Evolutionary conservation across 352 stramenopile species (phyloP), one percentile per base, ranked within the genome.

Genomic region (Thalassiosira exigua): DNA sequence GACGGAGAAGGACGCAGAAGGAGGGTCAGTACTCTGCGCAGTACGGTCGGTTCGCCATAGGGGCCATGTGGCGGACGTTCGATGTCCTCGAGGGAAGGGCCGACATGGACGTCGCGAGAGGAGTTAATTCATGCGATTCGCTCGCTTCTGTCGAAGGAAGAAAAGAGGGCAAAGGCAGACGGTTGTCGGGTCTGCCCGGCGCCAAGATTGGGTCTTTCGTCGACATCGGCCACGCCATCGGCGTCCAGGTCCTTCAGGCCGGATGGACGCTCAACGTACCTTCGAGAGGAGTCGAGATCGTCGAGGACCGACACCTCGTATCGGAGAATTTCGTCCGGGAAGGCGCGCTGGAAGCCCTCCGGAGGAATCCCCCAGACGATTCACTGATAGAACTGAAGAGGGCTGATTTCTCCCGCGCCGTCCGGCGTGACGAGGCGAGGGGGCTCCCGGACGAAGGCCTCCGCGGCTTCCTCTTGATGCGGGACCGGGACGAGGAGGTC

Each of bases 191-290:
- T 57, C 27, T 62, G 5, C 27, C 39, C 5, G 66, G 53, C 1
- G 26, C 66, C 1, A 68, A 75, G 46, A 75, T 74, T 17, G 65
- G 22, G 36, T 46, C 71, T 1, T 56, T 70, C 39, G 57, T 69
- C 4, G 62, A 80, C 44, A 68, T 75, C 66, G 61, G 54, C 19
- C 51, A 68, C 32, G 71, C 62, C n/a, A 75, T 80, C n/a, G 71
- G 71, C 11, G 58, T 69, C 52, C 71, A 80, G 24, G 71, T 75
- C 12, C 33, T 80, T 26, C 71, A 80, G 32, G 62, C 62, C 2
- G 71, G 41, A 7, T 68, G 56, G 30, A 39, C 36, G 21, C 24
- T 69, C 17, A 64, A 59, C 14, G 46, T 75, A 54, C 24, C 3
- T 29, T 51, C 60, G 12, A 48, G 71, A 58, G 71, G 71, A 0